phyloP scores from a whole-genome alignment of 148 eudicot species.

The Chenopodium berlandieri region DNA sequence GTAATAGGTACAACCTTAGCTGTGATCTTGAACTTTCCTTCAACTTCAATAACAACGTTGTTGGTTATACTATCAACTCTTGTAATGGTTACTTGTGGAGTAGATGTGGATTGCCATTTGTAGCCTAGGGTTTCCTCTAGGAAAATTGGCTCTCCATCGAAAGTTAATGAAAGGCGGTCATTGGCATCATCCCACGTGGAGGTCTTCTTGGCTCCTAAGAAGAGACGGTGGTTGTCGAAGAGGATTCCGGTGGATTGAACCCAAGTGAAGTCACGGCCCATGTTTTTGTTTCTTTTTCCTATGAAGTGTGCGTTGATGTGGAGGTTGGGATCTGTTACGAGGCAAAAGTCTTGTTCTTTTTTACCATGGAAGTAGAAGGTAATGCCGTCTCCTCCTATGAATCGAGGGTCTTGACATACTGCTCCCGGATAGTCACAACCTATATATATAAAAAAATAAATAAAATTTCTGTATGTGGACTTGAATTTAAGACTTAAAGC shows the following conservation, averaged over 20 bases:
- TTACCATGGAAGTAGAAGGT: constrained; percentile 60
- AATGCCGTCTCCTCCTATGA: constrained; percentile 51
- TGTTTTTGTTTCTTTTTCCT: constrained; percentile 30
- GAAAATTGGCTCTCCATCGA: constrained; percentile 34
- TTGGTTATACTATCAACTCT: constrained; percentile 29
- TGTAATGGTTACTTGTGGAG: constrained; percentile 33
- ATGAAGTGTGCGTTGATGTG: constrained; percentile 60
- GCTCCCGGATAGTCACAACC: constrained; percentile 55
- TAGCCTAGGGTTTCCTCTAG: constrained; percentile 22
- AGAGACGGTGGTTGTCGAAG: constrained; percentile 42
- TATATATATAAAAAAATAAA: neutral
- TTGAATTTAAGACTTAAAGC: no score
- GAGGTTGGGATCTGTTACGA: constrained; percentile 45
- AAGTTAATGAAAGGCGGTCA: constrained; percentile 41
- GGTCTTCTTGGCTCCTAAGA: constrained; percentile 14
- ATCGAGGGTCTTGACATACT: constrained; percentile 55
- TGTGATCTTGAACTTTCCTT: constrained; percentile 37
- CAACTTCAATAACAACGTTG: constrained; percentile 29
- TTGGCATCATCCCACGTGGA: constrained; percentile 35
- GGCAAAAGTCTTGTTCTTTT: constrained; percentile 44
- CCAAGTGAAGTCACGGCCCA: constrained; percentile 56
- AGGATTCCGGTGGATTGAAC: constrained; percentile 51
- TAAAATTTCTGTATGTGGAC: no score
- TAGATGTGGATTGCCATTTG: constrained; percentile 29
- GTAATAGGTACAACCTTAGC: constrained; percentile 50